Percentiles rank a stretch among this genome's conserved stretches.
Conservation (phyloP, 805 yeast species). For the Metschnikowia continentalis region DNA sequence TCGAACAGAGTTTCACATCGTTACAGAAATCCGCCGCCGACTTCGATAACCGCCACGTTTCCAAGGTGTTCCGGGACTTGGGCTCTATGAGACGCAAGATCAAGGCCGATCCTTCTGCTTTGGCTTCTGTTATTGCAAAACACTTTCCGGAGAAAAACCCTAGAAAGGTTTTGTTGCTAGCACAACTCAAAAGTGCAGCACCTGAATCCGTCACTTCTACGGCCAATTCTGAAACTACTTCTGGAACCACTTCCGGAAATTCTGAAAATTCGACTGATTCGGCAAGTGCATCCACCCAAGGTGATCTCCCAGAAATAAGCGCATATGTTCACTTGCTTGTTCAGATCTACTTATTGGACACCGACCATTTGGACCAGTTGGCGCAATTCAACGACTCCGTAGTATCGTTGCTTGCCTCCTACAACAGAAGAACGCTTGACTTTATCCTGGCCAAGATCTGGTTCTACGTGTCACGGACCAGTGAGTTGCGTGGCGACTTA, state of each 20-base stretch:
- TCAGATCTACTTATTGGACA: conserved; percentile 72
- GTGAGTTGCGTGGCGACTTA: conserved; percentile 56
- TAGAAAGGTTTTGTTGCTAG: conserved; percentile 35
- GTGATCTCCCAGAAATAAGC: conserved; percentile 72
- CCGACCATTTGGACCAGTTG: conserved; percentile 44
- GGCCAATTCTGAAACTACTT: too few relatives aligned
- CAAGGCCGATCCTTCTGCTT: conserved; percentile 38
- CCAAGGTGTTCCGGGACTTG: conserved; percentile 80
- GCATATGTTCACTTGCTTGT: conserved; percentile 73
- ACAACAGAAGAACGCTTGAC: conserved; percentile 81
- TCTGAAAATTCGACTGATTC: conserved; percentile 17
- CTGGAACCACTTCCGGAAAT: too few relatives aligned
- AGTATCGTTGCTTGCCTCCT: conserved; percentile 51
- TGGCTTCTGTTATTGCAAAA: conserved; percentile 50
- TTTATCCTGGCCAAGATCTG: conserved; percentile 84
- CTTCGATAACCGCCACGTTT: conserved; percentile 81
- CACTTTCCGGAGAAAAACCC: conserved; percentile 52
- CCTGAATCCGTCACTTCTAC: conserved; percentile 21
- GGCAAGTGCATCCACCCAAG: conserved; percentile 15
- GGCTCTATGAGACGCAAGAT: conserved; percentile 68
- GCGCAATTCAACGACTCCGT: conserved; percentile 51
- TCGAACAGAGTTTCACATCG: conserved; percentile 42
- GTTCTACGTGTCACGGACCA: conserved; percentile 78
- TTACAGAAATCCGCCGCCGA: conserved; percentile 61
- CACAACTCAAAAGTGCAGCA: conserved; percentile 21